Conservation (phyloP, 441 rosid genomes). For the Euphorbia neoarborescens region DNA sequence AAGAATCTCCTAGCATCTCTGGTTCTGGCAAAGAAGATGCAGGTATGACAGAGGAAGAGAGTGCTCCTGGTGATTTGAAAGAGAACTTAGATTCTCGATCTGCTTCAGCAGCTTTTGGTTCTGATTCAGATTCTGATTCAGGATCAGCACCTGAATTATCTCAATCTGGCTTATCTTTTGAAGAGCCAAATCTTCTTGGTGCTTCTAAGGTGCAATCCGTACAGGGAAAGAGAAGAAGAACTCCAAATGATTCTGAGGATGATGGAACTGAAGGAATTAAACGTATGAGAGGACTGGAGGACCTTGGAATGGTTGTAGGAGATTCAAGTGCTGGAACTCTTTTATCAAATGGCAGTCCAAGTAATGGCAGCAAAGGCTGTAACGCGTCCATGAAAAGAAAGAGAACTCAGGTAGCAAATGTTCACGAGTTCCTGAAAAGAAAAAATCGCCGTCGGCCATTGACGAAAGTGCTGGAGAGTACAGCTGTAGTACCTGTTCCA, state of each 20-base stretch:
- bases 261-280: constrained; percentile 87
- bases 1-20: constrained; percentile 46
- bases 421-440: constrained; percentile 55
- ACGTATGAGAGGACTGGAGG: constrained; percentile 98
- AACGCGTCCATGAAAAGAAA: constrained; percentile 56
- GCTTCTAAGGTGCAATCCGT: constrained; percentile 44
- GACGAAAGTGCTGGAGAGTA: constrained; percentile 83
- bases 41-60: constrained; percentile 29
- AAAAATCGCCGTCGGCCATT: constrained; percentile 72
- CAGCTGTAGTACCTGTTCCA: constrained; percentile 78
- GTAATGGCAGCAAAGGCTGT: constrained; percentile 41
- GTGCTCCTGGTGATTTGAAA: constrained; percentile 6
- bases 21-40: constrained; percentile 46
- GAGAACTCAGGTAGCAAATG: constrained; percentile 56
- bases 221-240: constrained; percentile 64
- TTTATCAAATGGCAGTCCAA: constrained; percentile 42
- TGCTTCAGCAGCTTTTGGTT: neutral
- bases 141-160: constrained; percentile 51
- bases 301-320: constrained; percentile 59
- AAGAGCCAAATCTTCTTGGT: constrained; percentile 42
- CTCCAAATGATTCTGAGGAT: constrained; percentile 94
- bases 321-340: constrained; percentile 38
- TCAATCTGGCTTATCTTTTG: constrained; percentile 59
- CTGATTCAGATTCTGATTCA: neutral
- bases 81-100: constrained; percentile 6